phyloP scores from a whole-genome alignment of 495 filamentous ascomycete species.

The Penicillium cosmopolitanum region DNA sequence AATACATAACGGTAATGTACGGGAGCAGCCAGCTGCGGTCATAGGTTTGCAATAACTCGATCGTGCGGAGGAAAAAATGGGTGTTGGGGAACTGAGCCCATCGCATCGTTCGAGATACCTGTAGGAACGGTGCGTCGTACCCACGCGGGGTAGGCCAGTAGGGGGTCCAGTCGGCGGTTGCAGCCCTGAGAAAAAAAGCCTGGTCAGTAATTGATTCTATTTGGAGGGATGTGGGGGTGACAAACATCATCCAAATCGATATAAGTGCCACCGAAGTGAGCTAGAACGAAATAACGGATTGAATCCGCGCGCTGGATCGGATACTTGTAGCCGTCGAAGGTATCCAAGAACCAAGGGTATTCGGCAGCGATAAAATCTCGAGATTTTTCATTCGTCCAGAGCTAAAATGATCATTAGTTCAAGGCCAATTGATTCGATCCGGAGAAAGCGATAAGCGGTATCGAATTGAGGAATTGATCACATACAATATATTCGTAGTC shows the following conservation, averaged over 20 bases:
- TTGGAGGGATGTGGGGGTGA: conserved; percentile 12
- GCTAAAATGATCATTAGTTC: conserved; percentile 47
- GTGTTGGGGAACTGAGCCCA: conserved; percentile 79
- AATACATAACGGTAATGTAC: conserved; percentile 89
- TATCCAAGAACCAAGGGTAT: conserved; percentile 86
- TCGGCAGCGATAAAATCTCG: conserved; percentile 75
- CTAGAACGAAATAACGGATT: conserved; percentile 86
- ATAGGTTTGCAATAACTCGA: conserved; percentile 70
- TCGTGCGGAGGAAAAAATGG: conserved; percentile 81
- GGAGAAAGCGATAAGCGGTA: too few relatives aligned
- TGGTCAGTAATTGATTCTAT: conserved; percentile 9
- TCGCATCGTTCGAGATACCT: conserved; percentile 88
- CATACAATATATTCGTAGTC: conserved; percentile 83
- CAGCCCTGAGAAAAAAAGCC: conserved; percentile 61
- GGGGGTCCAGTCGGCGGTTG: conserved; percentile 77
- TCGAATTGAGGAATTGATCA: background rate
- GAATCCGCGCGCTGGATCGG: conserved; percentile 86
- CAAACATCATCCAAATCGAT: conserved; percentile 86
- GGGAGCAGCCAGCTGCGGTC: conserved; percentile 78
- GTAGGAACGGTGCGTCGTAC: conserved; percentile 78
- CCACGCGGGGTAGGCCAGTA: conserved; percentile 82
- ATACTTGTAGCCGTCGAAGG: conserved; percentile 79
- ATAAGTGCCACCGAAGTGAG: conserved; percentile 83
- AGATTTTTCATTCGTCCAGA: conserved; percentile 84
- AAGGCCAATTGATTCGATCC: background rate